A percentile compares a stretch with the other conserved stretches of the same genome.
phyloP scores from a whole-genome alignment of 2,329 filamentous ascomycete genomes.

The Acrodontium crateriforme region DNA sequence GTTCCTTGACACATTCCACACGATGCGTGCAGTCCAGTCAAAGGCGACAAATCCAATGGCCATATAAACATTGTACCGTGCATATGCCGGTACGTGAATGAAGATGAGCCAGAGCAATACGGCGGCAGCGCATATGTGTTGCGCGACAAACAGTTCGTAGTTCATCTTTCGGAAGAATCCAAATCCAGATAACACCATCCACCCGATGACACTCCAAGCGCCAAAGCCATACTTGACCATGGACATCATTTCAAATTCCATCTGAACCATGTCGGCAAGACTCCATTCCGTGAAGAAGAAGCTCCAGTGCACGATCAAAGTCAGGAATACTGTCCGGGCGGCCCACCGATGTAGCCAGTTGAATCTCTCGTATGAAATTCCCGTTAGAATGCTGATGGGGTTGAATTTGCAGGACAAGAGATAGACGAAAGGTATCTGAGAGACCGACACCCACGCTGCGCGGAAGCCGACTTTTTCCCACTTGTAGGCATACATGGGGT shows the following conservation, averaged over 20 bases:
- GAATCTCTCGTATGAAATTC: constrained; percentile 35
- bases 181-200: constrained; percentile 38
- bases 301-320: constrained; percentile 39
- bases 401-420: constrained; percentile 34
- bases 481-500: constrained; percentile 18
- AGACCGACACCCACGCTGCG: constrained; percentile 52
- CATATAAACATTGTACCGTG: constrained; percentile 18
- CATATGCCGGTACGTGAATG: constrained; percentile 31
- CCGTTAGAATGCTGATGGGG: constrained; percentile 31
- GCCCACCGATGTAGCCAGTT: constrained; percentile 42
- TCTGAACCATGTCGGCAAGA: constrained; percentile 35
- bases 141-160: constrained; percentile 42
- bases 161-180: constrained; percentile 34
- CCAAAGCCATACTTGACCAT: constrained; percentile 39
- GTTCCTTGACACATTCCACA: constrained; percentile 15
- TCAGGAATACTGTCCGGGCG: constrained; percentile 37
- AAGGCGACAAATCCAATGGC: constrained; percentile 17
- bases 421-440: constrained; percentile 51
- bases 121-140: constrained; percentile 39
- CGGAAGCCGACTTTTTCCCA: constrained; percentile 52
- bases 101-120: constrained; percentile 36
- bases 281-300: constrained; percentile 42
- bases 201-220: constrained; percentile 38
- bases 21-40: constrained; percentile 16
- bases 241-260: constrained; percentile 34